Base-by-base conservation (phyloP, 345 rosid genomes). In the Alliaria petiolata region DNA sequence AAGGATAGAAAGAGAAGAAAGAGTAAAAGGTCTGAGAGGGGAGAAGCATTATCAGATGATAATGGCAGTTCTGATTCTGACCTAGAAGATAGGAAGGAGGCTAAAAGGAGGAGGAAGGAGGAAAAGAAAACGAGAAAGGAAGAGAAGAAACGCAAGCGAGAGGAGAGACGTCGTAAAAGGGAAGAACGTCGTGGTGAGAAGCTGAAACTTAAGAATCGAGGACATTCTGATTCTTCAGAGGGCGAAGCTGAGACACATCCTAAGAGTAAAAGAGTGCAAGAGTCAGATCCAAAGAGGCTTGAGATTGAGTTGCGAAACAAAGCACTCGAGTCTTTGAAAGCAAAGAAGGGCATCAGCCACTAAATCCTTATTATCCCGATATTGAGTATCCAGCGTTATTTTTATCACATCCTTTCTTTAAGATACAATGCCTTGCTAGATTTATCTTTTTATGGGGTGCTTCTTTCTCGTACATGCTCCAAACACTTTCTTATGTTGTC, bases 281-380 rank as follows among this genome's bases (percentile, higher is more conserved):
- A 81, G 34, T 62, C 83, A 30, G 87, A 88, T 70, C 92, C 86
- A 80, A 88, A 83, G 81, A 81, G 79, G 78, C 98, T 95, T 65
- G 99, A 95, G 84, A 84, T 90, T 64, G 98, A 95, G 83, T 52
- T 95, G 72, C 82, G 97, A 83, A 83, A 87, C 84, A 92, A 87
- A 84, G 99, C 99, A 47, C 83, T 95, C 0, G 98, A 95, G 76
- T 83, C 96, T 38, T 74, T 89, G 53, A 95, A 95, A 86, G 99
- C 99, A 49, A 95, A 95, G 92, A 95, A 85, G 89, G 89, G 87
- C 75, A 78, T 76, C 45, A 80, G 71, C 74, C 75, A 59, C 83
- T 95, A 72, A 84, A 72, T 42, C 73, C 33, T 25, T 33, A 4
- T 0, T 26, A 33, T 71, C 66, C 59, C 42, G 49, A 46, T 17